A percentile compares a stretch with the other conserved stretches of the same genome.
phyloP scores from a whole-genome alignment of 129 eudicot species.

The Saposhnikovia divaricata region DNA sequence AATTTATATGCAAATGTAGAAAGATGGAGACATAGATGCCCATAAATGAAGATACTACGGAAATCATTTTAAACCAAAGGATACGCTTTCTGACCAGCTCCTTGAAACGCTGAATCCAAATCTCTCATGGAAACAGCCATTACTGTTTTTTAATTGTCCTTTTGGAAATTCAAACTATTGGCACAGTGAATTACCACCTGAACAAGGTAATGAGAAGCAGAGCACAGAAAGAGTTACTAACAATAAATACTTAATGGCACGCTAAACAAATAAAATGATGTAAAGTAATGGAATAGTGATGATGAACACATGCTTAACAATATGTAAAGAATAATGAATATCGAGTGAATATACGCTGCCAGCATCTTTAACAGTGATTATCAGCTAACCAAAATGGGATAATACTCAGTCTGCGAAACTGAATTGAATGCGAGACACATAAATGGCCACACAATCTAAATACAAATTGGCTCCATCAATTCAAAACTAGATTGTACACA shows the following conservation, averaged over 20 bases:
- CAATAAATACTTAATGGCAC: not conserved
- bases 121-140: slow-evolving; percentile 91
- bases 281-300: not conserved
- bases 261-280: not conserved
- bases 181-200: slow-evolving; percentile 17
- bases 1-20: slow-evolving; percentile 5
- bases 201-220: slow-evolving; percentile 19
- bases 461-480: not conserved
- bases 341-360: not conserved
- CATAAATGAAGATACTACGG: not conserved
- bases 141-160: slow-evolving; percentile 14
- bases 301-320: not conserved
- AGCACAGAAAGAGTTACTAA: slow-evolving; percentile 6
- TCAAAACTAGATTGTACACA: not conserved
- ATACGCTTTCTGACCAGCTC: slow-evolving; percentile 98
- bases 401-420: not conserved
- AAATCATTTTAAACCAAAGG: slow-evolving; percentile 27
- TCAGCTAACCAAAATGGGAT: not conserved
- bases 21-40: not conserved
- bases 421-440: not conserved
- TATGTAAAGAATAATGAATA: not conserved
- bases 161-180: slow-evolving; percentile 18
- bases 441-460: not conserved
- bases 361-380: not conserved
- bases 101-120: slow-evolving; percentile 91